Conservation (phyloP, 345 rosid genomes). For the Pistacia vera region DNA sequence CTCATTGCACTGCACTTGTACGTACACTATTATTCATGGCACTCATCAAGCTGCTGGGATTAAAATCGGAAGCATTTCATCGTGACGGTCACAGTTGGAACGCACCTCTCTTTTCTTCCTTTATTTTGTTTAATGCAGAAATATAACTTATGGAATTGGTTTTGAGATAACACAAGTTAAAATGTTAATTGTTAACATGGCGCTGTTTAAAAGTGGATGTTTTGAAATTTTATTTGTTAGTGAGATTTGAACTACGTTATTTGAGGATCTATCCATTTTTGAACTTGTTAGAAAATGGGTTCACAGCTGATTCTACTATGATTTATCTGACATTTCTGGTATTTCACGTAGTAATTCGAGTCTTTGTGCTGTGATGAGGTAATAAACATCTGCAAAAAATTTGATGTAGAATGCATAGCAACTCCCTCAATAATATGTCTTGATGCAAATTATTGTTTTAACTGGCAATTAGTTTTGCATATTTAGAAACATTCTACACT, state of each 20-base stretch:
- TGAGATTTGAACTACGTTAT: too few species aligned
- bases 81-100: slow-evolving; percentile 67
- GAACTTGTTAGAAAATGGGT: not conserved
- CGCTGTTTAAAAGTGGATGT: too few species aligned
- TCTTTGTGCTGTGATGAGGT: not conserved
- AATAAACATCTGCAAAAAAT: not conserved
- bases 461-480: not conserved
- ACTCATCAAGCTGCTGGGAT: slow-evolving; percentile 72
- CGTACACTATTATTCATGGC: slow-evolving; percentile 41
- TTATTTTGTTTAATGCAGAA: not conserved
- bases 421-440: not conserved
- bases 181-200: too few species aligned
- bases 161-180: too few species aligned
- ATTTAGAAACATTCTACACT: not conserved
- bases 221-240: too few species aligned
- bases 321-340: not conserved
- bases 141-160: not conserved
- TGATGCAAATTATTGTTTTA: not conserved
- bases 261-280: too few species aligned
- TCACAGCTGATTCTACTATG: not conserved
- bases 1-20: not conserved
- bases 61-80: slow-evolving; percentile 69
- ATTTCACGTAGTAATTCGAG: not conserved
- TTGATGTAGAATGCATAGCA: not conserved
- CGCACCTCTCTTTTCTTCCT: not conserved